A percentile compares a stretch with the other conserved stretches of the same genome.
Conservation (phyloP, 1,284 basidiomycete species). For the Trichosporon sp. region DNA sequence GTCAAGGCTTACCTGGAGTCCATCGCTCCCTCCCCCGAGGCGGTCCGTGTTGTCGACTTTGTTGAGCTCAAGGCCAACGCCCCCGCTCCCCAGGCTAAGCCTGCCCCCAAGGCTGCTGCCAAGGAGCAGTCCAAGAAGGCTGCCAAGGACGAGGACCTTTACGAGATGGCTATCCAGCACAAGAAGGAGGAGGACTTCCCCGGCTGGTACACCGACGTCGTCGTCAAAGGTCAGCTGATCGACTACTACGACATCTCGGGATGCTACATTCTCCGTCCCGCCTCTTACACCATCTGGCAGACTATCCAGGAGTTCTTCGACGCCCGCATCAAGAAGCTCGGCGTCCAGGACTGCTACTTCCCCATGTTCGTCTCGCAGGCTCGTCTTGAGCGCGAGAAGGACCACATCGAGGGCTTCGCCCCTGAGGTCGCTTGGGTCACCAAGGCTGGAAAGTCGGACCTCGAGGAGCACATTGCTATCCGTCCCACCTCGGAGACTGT, state of each 20-base stretch:
- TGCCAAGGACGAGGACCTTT: conserved; percentile 68
- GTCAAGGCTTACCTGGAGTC: conserved; percentile 67
- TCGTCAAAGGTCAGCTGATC: conserved; percentile 97
- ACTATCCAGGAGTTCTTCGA: conserved; percentile 94
- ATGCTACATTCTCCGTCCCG: conserved; percentile 97
- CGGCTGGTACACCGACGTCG: conserved; percentile 91
- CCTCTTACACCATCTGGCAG: conserved; percentile 97
- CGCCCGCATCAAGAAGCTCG: conserved; percentile 83
- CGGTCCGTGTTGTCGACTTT: conserved; percentile 62
- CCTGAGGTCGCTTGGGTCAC: conserved; percentile 99
- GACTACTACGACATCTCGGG: conserved; percentile 99
- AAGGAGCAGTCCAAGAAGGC: conserved; percentile 25
- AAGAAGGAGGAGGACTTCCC: conserved; percentile 94
- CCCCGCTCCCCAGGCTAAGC: conserved; percentile 20
- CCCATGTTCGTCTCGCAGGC: conserved; percentile 96
- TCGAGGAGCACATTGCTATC: conserved; percentile 96
- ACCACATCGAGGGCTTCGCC: conserved; percentile 99
- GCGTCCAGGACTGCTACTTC: conserved; percentile 97
- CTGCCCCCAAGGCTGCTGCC: conserved; percentile 8
- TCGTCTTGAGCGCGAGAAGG: conserved; percentile 93
- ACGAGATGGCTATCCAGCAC: conserved; percentile 86
- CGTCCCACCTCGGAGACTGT: conserved; percentile 96
- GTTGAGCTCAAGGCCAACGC: conserved; percentile 56
- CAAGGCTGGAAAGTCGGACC: conserved; percentile 82
- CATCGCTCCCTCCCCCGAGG: conserved; percentile 48